Evolutionary conservation across 768 basidiomycete genomes (phyloP).

Genomic region (Ramaria rubella): DNA sequence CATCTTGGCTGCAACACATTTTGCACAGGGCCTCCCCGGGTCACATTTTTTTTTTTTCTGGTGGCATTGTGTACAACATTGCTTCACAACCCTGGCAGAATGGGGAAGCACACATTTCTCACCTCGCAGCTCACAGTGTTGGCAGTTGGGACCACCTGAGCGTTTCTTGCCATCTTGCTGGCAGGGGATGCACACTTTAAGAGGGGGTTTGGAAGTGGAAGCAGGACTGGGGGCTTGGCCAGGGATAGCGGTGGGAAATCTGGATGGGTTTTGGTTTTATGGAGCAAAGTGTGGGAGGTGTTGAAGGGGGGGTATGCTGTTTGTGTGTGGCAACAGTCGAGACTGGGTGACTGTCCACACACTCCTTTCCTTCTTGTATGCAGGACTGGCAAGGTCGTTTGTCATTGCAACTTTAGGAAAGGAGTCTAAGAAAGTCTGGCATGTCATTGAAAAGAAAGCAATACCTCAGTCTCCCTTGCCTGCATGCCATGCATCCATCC

Average conservation of each 20-base stretch:
- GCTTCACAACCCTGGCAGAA: slow-evolving; percentile 49
- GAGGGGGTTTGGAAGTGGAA: not conserved
- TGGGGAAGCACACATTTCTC: slow-evolving; percentile 53
- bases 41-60: slow-evolving; percentile 53
- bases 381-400: not conserved
- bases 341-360: not conserved
- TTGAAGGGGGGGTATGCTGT: too few species aligned
- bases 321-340: not conserved
- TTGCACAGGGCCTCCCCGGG: slow-evolving; percentile 48
- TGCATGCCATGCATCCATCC: slow-evolving; percentile 56
- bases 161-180: not conserved
- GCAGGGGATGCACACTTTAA: not conserved
- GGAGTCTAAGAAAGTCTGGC: not conserved
- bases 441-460: not conserved
- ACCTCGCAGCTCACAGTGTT: slow-evolving; percentile 45
- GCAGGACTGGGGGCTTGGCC: too few species aligned
- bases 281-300: too few species aligned
- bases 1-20: slow-evolving; percentile 41
- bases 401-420: not conserved
- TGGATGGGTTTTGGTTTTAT: too few species aligned
- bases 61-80: slow-evolving; percentile 54
- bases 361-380: not conserved
- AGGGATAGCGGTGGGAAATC: too few species aligned
- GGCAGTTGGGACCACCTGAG: slow-evolving; percentile 32
- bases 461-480: slow-evolving; percentile 43